Base-by-base conservation (phyloP, 352 stramenopile species). In the Globisporangium recalcitrans region DNA sequence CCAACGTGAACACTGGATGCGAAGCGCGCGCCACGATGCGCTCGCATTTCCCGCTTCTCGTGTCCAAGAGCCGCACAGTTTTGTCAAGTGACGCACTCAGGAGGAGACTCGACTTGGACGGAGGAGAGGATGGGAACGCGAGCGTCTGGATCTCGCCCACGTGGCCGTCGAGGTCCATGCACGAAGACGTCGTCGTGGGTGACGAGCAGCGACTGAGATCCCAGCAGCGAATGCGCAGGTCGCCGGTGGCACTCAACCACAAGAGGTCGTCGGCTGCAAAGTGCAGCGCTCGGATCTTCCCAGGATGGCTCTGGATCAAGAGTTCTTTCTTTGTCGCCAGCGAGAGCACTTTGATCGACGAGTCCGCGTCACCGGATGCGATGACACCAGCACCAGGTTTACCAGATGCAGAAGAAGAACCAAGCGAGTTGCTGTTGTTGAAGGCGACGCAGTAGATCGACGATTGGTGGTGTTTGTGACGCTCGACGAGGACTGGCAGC, bases 61-160 rank as follows among this genome's bases (percentile, higher is more conserved):
- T 40, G 61, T 94, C 85, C 85, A 82, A 92, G n/a, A 91, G 64
- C 0, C 85, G 69, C 5, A 91, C 64, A 0, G 78, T 88, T 27
- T 73, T 75, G 59, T 92, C 81, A 46, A 87, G 70, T 10, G 82
- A 70, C 21, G 78, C 57, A 44, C 70, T 86, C 3, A 86, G 34
- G 10, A 83, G 26, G 14, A 61, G 26, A 58, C 34, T 29, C 56
- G 29, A 27, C 36, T 40, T 4, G 31, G 32, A 38, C 13, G 32
- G 5, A 31, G 27, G 5, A 5, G 27, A 46, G 5, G 27, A 31
- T 31, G 69, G 40, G 40, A 82, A 74, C 7, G 70, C 61, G 29
- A 88, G 67, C 9, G 77, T 67, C 22, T 88, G 77, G 56, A 93
- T 75, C 63, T 91, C 84, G 13, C 73, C 77, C 4, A 80, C 77